phyloP scores from a whole-genome alignment of 345 rosid species.

The Lumnitzera littorea region DNA sequence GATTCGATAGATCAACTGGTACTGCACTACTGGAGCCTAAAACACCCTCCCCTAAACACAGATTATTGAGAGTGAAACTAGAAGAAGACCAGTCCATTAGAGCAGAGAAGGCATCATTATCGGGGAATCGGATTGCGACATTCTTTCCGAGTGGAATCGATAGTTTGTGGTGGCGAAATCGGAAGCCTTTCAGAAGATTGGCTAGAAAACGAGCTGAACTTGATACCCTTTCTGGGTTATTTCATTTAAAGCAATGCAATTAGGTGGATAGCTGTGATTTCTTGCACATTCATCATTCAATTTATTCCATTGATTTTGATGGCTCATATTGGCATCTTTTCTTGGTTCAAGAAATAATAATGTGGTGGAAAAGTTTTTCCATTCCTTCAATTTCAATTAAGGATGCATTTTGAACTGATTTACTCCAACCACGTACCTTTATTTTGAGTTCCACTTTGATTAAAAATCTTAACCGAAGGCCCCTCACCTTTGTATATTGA shows the following conservation, averaged over 20 bases:
- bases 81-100: slow-evolving; percentile 9
- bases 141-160: slow-evolving; percentile 22
- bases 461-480: no score
- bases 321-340: not conserved
- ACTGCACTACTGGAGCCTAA: slow-evolving; percentile 41
- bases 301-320: slow-evolving; percentile 42
- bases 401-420: no score
- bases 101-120: slow-evolving; percentile 8
- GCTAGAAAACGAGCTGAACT: slow-evolving; percentile 41
- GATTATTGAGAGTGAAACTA: slow-evolving; percentile 13
- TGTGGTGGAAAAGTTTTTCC: not conserved
- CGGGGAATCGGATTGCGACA: slow-evolving; percentile 3
- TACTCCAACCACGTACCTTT: no score
- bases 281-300: slow-evolving; percentile 17
- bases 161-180: slow-evolving; percentile 50
- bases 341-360: not conserved
- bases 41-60: slow-evolving; percentile 43
- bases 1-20: slow-evolving; percentile 27
- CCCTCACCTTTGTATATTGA: no score
- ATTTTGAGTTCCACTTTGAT: no score
- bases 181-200: slow-evolving; percentile 64
- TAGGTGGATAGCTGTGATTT: not conserved
- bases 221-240: slow-evolving; percentile 44
- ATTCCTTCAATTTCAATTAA: not conserved
- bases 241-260: slow-evolving; percentile 20